phyloP scores from a whole-genome alignment of 1,284 basidiomycete genomes.

The Austroboletus sp. region DNA sequence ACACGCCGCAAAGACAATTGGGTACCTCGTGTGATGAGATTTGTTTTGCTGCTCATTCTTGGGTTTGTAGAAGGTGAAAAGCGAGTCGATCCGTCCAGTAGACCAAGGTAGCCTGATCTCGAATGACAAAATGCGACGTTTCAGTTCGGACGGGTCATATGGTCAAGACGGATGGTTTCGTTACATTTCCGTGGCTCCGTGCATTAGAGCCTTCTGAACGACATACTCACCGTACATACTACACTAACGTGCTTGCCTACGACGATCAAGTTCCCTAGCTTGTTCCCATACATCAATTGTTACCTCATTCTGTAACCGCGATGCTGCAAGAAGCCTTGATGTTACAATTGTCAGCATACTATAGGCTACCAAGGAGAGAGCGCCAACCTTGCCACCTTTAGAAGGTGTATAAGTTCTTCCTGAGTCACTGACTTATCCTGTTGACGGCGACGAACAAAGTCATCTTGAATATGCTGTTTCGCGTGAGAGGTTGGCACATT shows the following conservation, averaged over 20 bases:
- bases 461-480: conserved; percentile 60
- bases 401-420: conserved; percentile 56
- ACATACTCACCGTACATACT: neutral
- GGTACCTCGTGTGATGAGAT: conserved; percentile 22
- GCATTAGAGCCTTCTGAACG: neutral
- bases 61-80: conserved; percentile 1
- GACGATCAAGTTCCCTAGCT: conserved; percentile 40
- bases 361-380: neutral
- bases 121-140: conserved; percentile 11
- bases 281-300: conserved; percentile 44
- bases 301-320: conserved; percentile 41
- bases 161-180: neutral
- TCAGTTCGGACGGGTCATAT: conserved; percentile 11
- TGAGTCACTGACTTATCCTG: conserved; percentile 41
- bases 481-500: neutral
- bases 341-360: conserved; percentile 28
- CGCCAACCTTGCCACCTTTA: conserved; percentile 58
- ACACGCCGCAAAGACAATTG: conserved; percentile 24
- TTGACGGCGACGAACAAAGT: conserved; percentile 62
- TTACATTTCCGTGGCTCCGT: neutral
- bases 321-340: conserved; percentile 45
- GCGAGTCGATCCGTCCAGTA: neutral
- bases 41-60: conserved; percentile 11
- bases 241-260: conserved; percentile 16
- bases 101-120: conserved; percentile 9